Evolutionary conservation across 176 grass and related monocot genomes (phyloP), one percentile per base, ranked within the genome.

Genomic region (Phoenix dactylifera): DNA sequence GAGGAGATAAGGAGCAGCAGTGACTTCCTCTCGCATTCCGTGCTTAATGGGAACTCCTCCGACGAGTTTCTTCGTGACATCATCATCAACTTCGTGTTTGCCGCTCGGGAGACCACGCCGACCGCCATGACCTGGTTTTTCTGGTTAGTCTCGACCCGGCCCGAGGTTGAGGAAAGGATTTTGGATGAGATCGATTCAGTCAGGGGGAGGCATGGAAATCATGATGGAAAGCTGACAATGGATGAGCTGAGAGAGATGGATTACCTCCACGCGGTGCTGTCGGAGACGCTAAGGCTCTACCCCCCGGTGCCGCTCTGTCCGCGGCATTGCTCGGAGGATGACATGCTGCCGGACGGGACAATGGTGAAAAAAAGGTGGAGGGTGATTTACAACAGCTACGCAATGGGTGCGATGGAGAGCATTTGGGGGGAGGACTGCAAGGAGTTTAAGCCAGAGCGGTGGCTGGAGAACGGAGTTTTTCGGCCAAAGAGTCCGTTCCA

Each of bases 41-140:
- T 35, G 7, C 1, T 6, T 35, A 9, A 35, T 9, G 30, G 30
- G 30, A 7, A 35, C 30, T 35, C 30, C 30, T 7, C 5, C 30
- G 30, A 35, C 30, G 30, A 35, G 30, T 35, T 35, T 35, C 30
- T 35, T 35, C 30, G 30, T 2, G 30, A 35, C 35, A 28, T 59
- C 9, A 69, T 86, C 3, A 64, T 55, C 17, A 86, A 17, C 54
- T 77, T 86, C 62, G 32, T 86, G 15, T 16, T 86, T 19, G 83
- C 83, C 50, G 72, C 77, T 0, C 77, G 77, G 4, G 83, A 86
- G 18, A 77, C 53, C 3, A 81, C 77, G 14, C 74, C 83, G 12
- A 60, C 77, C 1, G 83, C 64, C 18, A 58, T 86, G 54, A 65
- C 73, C n/a, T 86, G 83, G 80, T 89, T 84, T 52, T 81, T 81